Conservation (phyloP, 2,329 filamentous ascomycete species). For the Exophiala spinifera region DNA sequence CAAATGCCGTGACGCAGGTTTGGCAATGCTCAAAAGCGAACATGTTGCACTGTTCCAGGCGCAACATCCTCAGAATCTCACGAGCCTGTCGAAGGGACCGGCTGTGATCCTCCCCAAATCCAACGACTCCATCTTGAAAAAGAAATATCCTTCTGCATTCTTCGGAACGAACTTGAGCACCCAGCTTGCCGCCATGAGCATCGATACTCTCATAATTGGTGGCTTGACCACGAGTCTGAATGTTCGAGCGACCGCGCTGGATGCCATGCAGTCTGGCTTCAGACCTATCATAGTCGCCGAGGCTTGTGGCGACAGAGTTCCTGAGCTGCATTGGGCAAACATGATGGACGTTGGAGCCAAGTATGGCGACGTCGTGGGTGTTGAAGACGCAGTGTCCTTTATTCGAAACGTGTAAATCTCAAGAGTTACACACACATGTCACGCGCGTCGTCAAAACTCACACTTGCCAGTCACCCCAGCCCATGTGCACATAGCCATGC, state of each 20-base stretch:
- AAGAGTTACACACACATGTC: too few species aligned
- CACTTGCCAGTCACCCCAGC: too few species aligned
- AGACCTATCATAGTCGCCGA: background rate
- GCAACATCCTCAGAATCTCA: background rate
- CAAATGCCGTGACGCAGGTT: background rate
- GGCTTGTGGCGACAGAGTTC: background rate
- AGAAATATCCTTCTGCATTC: background rate
- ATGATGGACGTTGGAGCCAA: slow-evolving; percentile 1
- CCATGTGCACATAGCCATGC: too few species aligned
- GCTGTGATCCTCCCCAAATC: too few species aligned
- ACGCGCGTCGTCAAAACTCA: too few species aligned
- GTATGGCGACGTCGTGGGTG: background rate
- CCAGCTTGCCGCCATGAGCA: background rate
- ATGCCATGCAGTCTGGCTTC: background rate
- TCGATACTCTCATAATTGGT: background rate
- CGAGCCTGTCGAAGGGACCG: too few species aligned
- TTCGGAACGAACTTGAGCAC: background rate
- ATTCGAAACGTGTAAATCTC: background rate
- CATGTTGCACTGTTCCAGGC: background rate
- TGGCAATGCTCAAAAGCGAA: background rate
- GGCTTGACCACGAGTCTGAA: background rate
- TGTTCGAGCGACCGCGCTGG: background rate
- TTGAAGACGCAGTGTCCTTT: background rate
- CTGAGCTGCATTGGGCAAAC: background rate
- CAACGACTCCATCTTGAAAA: background rate